Conservation (phyloP, 2,329 filamentous ascomycete species). For the Colletotrichum tanaceti region DNA sequence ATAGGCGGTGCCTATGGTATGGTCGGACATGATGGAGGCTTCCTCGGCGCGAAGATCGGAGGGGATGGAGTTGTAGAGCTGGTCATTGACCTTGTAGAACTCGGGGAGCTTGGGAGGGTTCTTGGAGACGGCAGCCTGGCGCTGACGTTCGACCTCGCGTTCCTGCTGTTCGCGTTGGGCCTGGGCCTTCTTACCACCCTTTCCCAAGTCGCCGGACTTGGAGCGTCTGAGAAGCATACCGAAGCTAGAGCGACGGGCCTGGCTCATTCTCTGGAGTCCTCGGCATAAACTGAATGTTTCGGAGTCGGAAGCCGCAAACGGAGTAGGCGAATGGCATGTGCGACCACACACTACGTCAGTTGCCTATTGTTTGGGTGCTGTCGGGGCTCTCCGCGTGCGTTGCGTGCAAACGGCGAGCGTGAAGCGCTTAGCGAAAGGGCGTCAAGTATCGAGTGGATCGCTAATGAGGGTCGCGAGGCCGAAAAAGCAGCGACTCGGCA, state of each 20-base stretch:
- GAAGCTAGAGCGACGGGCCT: constrained; percentile 59
- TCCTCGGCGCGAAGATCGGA: constrained; percentile 73
- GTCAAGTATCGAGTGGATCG: not conserved
- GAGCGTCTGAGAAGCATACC: constrained; percentile 73
- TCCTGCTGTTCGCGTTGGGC: constrained; percentile 58
- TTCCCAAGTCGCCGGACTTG: constrained; percentile 74
- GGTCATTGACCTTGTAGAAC: constrained; percentile 61
- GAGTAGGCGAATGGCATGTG: constrained; percentile 15
- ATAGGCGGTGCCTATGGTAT: constrained; percentile 50
- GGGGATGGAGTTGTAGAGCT: constrained; percentile 57
- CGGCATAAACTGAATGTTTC: constrained; percentile 38
- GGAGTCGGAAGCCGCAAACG: constrained; percentile 35
- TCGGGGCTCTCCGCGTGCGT: not conserved
- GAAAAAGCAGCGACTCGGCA: not conserved
- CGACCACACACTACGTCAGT: constrained; percentile 17
- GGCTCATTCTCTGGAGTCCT: constrained; percentile 48
- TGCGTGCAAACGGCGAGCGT: constrained; percentile 22
- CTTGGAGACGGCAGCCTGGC: constrained; percentile 59
- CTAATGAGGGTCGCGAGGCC: constrained; percentile 1
- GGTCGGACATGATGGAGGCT: constrained; percentile 67
- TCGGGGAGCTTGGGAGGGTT: constrained; percentile 64
- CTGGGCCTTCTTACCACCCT: constrained; percentile 69
- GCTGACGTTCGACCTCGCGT: constrained; percentile 61
- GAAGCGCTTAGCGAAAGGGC: constrained; percentile 10
- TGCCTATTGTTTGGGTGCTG: constrained; percentile 24